These are phyloP conservation scores for Tetrapisispora nanseiensis DNA, from an alignment of 805 yeast species.

Conservation along the genomic window DNA sequence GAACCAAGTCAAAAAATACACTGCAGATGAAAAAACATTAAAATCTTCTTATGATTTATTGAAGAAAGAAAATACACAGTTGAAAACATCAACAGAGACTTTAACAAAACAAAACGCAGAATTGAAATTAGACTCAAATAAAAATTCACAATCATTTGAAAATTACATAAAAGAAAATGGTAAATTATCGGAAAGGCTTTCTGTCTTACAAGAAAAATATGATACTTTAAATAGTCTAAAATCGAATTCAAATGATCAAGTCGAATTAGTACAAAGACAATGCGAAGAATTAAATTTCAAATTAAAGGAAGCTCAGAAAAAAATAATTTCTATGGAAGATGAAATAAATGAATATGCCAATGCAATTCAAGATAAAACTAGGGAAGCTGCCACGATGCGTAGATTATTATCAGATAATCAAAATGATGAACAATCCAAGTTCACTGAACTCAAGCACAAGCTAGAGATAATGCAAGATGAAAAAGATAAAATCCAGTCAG, in stretches of 20 bases:
- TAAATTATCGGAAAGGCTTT: constrained; percentile 33
- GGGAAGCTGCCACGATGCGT: constrained; percentile 69
- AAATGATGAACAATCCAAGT: constrained; percentile 40
- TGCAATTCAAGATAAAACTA: constrained; percentile 66
- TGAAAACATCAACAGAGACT: constrained; percentile 23
- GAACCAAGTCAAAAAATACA: constrained; percentile 33
- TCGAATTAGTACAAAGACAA: constrained; percentile 49
- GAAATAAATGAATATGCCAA: constrained; percentile 70
- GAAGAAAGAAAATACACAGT: constrained; percentile 27
- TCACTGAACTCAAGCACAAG: constrained; percentile 48
- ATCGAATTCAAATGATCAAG: constrained; percentile 34
- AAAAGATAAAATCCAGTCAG: constrained; percentile 48
- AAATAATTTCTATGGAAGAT: constrained; percentile 62
- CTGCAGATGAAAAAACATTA: constrained; percentile 18
- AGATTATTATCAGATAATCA: constrained; percentile 61
- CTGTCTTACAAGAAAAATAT: constrained; percentile 32
- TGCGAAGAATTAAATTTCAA: constrained; percentile 64
- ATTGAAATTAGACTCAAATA: constrained; percentile 31
- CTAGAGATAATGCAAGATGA: constrained; percentile 48
- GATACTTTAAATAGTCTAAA: constrained; percentile 31
- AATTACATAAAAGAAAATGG: constrained; percentile 33
- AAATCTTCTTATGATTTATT: constrained; percentile 23
- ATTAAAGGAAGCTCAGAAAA: constrained; percentile 50
- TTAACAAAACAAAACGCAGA: constrained; percentile 32
- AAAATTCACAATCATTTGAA: constrained; percentile 31